A percentile compares a stretch with the other conserved stretches of the same genome.
Conservation (phyloP, 179 eudicot species). For the Actinidia polygama region DNA sequence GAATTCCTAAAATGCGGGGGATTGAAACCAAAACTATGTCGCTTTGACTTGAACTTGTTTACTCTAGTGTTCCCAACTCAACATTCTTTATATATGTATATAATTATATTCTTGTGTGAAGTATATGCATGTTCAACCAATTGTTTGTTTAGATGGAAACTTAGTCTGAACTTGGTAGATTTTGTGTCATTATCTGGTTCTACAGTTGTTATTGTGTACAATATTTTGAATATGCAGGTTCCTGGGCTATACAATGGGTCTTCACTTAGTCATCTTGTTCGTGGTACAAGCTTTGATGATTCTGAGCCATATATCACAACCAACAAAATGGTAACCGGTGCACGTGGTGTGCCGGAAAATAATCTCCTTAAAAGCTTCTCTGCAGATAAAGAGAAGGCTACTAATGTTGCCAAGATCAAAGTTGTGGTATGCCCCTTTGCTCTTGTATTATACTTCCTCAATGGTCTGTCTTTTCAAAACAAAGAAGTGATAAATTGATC, state of each 20-base stretch:
- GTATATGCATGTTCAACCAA: not conserved
- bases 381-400: conserved; percentile 79
- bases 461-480: too few relatives aligned
- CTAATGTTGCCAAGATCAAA: conserved; percentile 93
- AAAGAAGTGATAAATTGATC: too few relatives aligned
- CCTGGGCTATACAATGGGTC: conserved; percentile 55
- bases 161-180: not conserved
- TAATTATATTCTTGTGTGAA: not conserved
- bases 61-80: not conserved
- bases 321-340: conserved; percentile 36
- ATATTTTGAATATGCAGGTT: conserved; percentile 48
- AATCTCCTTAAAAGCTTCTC: conserved; percentile 62
- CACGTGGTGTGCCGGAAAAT: conserved; percentile 72
- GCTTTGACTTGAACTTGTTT: not conserved
- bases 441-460: too few relatives aligned
- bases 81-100: not conserved
- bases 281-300: conserved; percentile 72
- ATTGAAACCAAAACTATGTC: not conserved
- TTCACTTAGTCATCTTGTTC: conserved; percentile 35
- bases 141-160: not conserved
- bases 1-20: not conserved
- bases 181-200: too few relatives aligned
- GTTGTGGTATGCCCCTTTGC: conserved; percentile 79
- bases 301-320: conserved; percentile 57
- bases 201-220: too few relatives aligned